phyloP scores from a whole-genome alignment of 345 rosid species.

The Reutealis trisperma region DNA sequence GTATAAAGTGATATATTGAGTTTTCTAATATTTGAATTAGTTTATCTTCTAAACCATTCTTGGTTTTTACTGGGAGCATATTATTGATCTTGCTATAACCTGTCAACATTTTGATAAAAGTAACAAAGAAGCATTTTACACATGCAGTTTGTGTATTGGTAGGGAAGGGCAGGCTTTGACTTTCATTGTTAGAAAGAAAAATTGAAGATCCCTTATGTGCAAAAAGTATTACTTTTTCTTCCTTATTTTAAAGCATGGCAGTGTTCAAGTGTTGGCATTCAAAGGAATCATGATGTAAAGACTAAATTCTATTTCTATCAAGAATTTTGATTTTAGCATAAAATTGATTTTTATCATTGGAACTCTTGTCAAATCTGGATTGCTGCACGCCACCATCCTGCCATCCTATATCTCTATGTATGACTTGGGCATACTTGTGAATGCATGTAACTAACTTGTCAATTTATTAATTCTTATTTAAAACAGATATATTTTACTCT shows the following conservation, averaged over 20 bases:
- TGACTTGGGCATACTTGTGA: background rate
- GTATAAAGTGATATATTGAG: background rate
- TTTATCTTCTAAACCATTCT: background rate
- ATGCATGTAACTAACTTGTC: background rate
- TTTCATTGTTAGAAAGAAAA: constrained; percentile 3
- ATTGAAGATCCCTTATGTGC: background rate
- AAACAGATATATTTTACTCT: background rate
- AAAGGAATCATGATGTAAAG: background rate
- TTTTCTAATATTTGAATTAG: background rate
- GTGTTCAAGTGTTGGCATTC: background rate
- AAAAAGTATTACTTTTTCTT: background rate
- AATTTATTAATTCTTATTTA: background rate
- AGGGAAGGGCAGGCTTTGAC: background rate
- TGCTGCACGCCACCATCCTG: background rate
- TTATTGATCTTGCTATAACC: background rate
- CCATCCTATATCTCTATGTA: background rate
- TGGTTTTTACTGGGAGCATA: background rate
- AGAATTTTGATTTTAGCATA: background rate
- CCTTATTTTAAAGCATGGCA: background rate
- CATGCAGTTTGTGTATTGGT: background rate
- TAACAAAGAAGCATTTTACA: background rate
- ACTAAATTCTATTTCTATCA: background rate
- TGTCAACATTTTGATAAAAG: background rate
- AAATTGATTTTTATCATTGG: background rate
- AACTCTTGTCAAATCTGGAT: background rate